Conservation (phyloP, 1,139 yeast species). For the Candida frijolesensis region DNA sequence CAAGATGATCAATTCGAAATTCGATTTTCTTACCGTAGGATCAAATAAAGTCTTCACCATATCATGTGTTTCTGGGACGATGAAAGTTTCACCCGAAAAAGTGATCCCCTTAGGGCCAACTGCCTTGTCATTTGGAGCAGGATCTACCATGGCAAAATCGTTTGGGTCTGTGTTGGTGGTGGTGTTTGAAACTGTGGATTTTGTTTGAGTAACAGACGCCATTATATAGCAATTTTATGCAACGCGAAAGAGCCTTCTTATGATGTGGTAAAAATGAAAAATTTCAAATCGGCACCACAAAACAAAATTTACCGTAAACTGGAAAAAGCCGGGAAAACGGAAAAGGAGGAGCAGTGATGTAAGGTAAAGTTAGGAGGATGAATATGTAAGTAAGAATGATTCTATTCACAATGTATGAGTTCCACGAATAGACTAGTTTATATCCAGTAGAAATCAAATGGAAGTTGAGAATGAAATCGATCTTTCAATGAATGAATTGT, state of each 20-base stretch:
- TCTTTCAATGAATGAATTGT: neutral
- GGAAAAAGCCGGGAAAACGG: too few relatives aligned
- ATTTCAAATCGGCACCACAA: neutral
- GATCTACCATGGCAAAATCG: neutral
- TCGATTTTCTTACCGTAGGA: slow-evolving; percentile 71
- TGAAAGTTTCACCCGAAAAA: slow-evolving; percentile 51
- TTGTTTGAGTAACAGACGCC: neutral
- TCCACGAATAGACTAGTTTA: neutral
- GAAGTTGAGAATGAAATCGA: neutral
- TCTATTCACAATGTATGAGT: too few relatives aligned
- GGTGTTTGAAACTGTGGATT: slow-evolving; percentile 1
- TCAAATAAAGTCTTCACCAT: slow-evolving; percentile 84
- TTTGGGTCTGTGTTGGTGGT: neutral
- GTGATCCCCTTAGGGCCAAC: slow-evolving; percentile 49
- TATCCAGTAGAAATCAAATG: neutral
- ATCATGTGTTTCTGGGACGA: slow-evolving; percentile 81
- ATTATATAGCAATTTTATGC: neutral
- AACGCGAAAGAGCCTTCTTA: neutral
- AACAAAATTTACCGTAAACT: neutral
- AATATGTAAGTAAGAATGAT: too few relatives aligned
- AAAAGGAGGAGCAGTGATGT: too few relatives aligned
- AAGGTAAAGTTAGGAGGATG: too few relatives aligned
- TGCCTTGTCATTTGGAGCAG: neutral
- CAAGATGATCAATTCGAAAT: slow-evolving; percentile 64
- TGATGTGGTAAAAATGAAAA: neutral